A percentile compares a stretch with the other conserved stretches of the same genome.
Evolutionary conservation across 1,284 basidiomycete species (phyloP).

Genomic region (Binderoboletus segoi): DNA sequence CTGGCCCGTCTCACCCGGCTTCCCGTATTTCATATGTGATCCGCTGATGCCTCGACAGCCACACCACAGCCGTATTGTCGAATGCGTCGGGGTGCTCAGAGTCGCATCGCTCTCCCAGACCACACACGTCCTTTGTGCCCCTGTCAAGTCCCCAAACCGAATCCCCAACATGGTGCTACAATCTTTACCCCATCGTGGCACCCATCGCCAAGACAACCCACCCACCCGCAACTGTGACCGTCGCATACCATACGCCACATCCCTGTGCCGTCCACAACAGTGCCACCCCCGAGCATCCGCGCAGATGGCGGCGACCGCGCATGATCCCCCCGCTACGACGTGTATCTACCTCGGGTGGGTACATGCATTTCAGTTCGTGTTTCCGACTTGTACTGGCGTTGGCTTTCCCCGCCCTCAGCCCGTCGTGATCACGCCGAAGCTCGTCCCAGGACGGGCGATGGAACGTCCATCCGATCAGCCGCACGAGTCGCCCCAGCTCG

Average conservation of each 20-base stretch:
- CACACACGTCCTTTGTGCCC: slow-evolving; percentile 11
- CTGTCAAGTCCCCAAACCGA: slow-evolving; percentile 13
- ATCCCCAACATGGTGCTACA: not conserved
- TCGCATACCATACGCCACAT: not conserved
- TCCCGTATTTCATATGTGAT: too few species aligned
- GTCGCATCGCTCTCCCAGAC: not conserved
- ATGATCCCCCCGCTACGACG: not conserved
- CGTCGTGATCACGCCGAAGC: not conserved
- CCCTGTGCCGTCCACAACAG: too few species aligned
- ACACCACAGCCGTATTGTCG: not conserved
- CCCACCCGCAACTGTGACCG: not conserved
- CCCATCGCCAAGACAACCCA: too few species aligned
- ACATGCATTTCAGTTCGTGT: too few species aligned
- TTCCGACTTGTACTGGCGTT: slow-evolving; percentile 7
- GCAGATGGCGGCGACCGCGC: too few species aligned
- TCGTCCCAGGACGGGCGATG: not conserved
- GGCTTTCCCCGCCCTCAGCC: not conserved
- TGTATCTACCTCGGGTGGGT: slow-evolving; percentile 24
- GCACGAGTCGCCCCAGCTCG: not conserved
- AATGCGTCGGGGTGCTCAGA: slow-evolving; percentile 5
- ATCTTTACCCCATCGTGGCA: slow-evolving; percentile 4
- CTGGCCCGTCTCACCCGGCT: too few species aligned
- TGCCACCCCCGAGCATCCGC: too few species aligned
- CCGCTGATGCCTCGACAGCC: too few species aligned
- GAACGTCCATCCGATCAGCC: not conserved